phyloP scores from a whole-genome alignment of 2,329 filamentous ascomycete genomes.

The Monosporascus sp. region DNA sequence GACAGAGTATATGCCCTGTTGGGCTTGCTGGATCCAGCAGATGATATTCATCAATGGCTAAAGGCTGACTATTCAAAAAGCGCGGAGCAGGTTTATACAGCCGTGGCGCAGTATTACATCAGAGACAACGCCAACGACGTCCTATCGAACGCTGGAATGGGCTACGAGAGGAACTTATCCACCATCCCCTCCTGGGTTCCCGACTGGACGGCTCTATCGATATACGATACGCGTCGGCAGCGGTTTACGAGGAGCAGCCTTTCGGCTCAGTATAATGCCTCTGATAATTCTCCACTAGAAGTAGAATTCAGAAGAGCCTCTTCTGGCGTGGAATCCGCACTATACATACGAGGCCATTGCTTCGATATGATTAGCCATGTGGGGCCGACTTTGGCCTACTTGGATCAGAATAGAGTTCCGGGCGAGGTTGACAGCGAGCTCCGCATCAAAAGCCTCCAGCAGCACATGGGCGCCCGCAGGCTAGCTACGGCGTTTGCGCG shows the following conservation, averaged over 20 bases:
- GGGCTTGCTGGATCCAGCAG: background rate
- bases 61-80: background rate
- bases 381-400: background rate
- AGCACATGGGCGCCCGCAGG: background rate
- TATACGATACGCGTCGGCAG: background rate
- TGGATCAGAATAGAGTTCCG: background rate
- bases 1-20: background rate
- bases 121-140: background rate
- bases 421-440: background rate
- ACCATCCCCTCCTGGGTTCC: background rate
- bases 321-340: background rate
- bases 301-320: background rate
- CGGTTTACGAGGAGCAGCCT: background rate
- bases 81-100: background rate
- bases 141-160: background rate
- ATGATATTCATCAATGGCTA: background rate
- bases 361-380: background rate
- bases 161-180: background rate
- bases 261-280: background rate
- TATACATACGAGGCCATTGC: background rate
- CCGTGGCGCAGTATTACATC: background rate
- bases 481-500: background rate
- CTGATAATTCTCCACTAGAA: background rate
- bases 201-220: background rate
- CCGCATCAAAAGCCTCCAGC: background rate